A percentile compares a stretch with the other conserved stretches of the same genome.
Conservation (phyloP, 192 early-diverging fungal genomes). For the Coemansia sp. region DNA sequence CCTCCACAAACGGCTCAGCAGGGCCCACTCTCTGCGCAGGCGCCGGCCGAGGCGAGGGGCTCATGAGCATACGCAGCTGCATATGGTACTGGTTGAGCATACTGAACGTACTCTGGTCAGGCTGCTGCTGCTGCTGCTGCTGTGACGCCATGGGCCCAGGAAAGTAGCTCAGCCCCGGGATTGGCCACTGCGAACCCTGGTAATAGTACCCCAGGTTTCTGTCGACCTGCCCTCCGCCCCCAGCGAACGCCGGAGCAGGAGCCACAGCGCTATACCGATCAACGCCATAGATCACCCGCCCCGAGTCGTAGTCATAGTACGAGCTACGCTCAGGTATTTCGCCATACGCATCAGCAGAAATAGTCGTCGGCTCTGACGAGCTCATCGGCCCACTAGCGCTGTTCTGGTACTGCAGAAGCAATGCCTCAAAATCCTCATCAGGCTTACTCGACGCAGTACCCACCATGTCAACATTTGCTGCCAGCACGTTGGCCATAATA, state of each 20-base stretch:
- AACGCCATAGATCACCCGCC: background rate
- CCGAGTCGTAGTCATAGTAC: slow-evolving; percentile 4
- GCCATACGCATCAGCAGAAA: background rate
- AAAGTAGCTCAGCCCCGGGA: slow-evolving; percentile 1
- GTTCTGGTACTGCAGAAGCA: slow-evolving; percentile 22
- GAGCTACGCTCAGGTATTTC: background rate
- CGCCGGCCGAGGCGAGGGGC: background rate
- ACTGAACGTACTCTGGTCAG: background rate
- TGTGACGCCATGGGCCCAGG: background rate
- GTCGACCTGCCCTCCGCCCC: background rate
- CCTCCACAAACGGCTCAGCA: background rate
- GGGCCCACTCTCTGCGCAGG: background rate
- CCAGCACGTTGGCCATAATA: background rate
- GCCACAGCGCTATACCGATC: background rate
- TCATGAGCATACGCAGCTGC: slow-evolving; percentile 1
- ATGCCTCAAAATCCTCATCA: slow-evolving; percentile 16
- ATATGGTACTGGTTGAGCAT: slow-evolving; percentile 5
- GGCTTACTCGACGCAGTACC: background rate
- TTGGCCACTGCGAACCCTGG: background rate
- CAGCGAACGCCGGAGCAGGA: background rate
- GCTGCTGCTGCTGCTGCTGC: background rate
- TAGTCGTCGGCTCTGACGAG: background rate
- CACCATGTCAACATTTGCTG: background rate
- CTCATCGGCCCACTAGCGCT: background rate
- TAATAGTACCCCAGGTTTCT: background rate